Percentiles rank a stretch among this genome's conserved stretches.
Conservation (phyloP, 352 stramenopile genomes). For the Globisporangium uncinulatum region DNA sequence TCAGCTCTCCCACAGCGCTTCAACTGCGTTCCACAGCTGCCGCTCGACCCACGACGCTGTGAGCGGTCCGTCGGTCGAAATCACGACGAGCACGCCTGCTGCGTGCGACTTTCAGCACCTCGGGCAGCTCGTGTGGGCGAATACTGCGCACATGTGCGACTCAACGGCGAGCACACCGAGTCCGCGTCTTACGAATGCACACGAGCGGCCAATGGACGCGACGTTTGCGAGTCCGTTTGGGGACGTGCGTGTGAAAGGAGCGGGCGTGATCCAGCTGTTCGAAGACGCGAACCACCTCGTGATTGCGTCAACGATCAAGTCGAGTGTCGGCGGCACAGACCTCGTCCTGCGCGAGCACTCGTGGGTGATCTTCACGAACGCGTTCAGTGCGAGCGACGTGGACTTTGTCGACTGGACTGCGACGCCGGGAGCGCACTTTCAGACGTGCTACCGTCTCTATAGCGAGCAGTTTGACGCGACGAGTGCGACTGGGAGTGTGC, state of each 20-base stretch:
- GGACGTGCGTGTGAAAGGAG: background rate
- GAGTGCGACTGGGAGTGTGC: background rate
- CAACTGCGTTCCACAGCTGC: background rate
- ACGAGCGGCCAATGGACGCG: background rate
- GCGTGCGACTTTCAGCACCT: background rate
- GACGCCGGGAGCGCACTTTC: background rate
- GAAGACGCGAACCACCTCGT: conserved; percentile 4
- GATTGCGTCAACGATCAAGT: background rate
- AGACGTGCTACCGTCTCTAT: conserved; percentile 6
- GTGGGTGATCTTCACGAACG: conserved; percentile 2
- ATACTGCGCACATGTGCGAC: background rate
- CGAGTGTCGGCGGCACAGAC: background rate
- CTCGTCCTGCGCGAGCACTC: conserved; percentile 3
- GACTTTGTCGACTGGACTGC: background rate
- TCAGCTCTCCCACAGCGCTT: background rate
- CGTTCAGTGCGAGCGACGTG: background rate
- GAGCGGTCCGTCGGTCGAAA: background rate
- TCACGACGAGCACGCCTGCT: conserved; percentile 8
- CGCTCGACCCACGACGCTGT: conserved; percentile 1
- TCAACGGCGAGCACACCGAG: no score
- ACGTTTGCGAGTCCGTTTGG: background rate
- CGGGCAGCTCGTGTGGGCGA: conserved; percentile 1
- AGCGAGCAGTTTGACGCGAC: background rate
- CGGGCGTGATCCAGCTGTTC: conserved; percentile 2
- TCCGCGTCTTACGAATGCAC: no score